Conservation (phyloP, 768 basidiomycete genomes). For the Psilocybe cyanescens region DNA sequence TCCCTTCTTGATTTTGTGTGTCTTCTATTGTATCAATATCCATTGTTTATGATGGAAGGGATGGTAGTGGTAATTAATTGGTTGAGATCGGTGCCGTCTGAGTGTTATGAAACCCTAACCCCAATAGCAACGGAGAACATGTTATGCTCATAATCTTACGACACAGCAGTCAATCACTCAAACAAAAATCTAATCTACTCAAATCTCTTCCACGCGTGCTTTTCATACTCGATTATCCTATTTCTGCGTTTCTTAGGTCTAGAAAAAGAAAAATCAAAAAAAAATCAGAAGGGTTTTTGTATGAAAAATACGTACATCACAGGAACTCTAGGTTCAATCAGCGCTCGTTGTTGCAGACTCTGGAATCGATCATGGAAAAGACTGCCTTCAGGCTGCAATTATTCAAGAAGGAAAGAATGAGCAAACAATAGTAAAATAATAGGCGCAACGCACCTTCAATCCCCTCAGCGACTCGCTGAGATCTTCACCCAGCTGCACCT, state of each 20-base stretch:
- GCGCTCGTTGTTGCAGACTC: constrained; percentile 84
- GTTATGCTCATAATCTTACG: too few species aligned
- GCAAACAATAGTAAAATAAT: background rate
- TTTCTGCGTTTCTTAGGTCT: constrained; percentile 16
- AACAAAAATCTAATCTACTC: constrained; percentile 2
- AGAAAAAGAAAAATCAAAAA: background rate
- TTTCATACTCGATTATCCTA: constrained; percentile 15
- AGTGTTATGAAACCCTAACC: too few species aligned
- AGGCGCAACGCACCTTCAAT: constrained; percentile 65
- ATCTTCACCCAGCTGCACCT: constrained; percentile 92
- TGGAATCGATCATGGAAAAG: constrained; percentile 70
- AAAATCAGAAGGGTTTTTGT: background rate
- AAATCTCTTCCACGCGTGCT: constrained; percentile 17
- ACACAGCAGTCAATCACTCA: too few species aligned
- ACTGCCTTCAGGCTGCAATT: constrained; percentile 85
- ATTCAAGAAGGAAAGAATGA: background rate
- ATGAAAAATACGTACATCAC: constrained; percentile 57
- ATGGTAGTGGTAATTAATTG: background rate
- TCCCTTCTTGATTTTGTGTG: constrained; percentile 27
- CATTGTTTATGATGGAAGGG: constrained; percentile 30
- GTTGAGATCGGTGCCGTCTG: background rate
- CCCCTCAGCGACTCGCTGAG: constrained; percentile 81
- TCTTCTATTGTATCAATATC: constrained; percentile 45
- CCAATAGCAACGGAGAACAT: too few species aligned
- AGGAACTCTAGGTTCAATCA: constrained; percentile 83